Evolutionary conservation across 2,329 filamentous ascomycete genomes (phyloP), one percentile per base, ranked within the genome.

Genomic region (Fusarium sp.): DNA sequence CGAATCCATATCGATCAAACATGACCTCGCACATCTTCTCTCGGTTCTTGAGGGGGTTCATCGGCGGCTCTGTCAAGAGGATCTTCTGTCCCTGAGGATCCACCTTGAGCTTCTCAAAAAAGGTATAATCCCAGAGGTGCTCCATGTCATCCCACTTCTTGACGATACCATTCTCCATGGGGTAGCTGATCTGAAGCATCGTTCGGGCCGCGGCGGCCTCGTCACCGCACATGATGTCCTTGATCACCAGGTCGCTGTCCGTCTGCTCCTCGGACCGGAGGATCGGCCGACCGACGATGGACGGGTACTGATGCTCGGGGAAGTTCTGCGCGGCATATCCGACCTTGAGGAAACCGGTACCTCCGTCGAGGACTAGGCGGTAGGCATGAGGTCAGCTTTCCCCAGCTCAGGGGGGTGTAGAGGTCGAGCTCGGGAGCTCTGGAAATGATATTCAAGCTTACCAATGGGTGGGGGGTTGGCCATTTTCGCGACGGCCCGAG

Each of bases 71-170:
- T 55, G 96, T 98, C 77, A 98, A 90, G 74, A 99, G 90, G 83
- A 99, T 98, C 90, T 99, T 99, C 84, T 95, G 94, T 75, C 94
- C 96, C 24, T 90, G 91, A 3, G 96, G 91, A 82, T 98, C 94
- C 77, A 99, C 88, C 84, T 95, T 91, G 90, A 99, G 94, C 90
- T 98, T 98, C 83, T 99, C 96, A 84, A 90, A 92, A 84, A 99
- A 99, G 27, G 96, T 99, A 84, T 97, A 98, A 86, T 99, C 96
- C 96, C 96, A 99, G 64, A 99, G 92, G 82, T 98, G 96, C 87
- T 98, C 94, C 96, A 99, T 99, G 84, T 99, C 96, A 78, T 99
- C 96, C 96, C 96, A 99, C 81, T 95, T 95, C 90, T 98, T 98
- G 77, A 99, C 95, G 80, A 99, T 98, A 79, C 96, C 96, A 83